These are phyloP conservation scores for Hypomontagnella submonticulosa DNA, from an alignment of 495 filamentous ascomycete species.

Conservation along the genomic window DNA sequence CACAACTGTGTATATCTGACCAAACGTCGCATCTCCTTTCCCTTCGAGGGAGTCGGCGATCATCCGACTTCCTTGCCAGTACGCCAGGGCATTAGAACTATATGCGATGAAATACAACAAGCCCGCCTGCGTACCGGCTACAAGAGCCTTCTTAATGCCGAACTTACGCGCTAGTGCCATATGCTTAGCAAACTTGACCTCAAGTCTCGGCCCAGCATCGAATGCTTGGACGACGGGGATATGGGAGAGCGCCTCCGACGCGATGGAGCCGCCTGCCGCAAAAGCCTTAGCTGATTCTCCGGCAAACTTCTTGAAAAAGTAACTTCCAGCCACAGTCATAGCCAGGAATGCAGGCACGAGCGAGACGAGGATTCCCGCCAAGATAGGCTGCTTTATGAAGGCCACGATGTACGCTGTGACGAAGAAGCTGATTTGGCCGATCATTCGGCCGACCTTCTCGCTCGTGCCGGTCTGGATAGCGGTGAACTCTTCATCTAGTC, in stretches of 20 bases:
- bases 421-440: slow-evolving; percentile 68
- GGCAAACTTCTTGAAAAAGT: slow-evolving; percentile 68
- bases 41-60: slow-evolving; percentile 58
- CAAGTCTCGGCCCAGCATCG: slow-evolving; percentile 54
- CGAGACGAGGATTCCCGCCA: slow-evolving; percentile 63
- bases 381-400: slow-evolving; percentile 64
- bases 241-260: slow-evolving; percentile 55
- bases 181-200: slow-evolving; percentile 62
- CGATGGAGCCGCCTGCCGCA: slow-evolving; percentile 44
- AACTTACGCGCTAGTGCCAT: slow-evolving; percentile 58
- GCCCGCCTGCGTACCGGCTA: slow-evolving; percentile 67
- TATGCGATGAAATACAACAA: slow-evolving; percentile 72
- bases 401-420: slow-evolving; percentile 69
- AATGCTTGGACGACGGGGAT: slow-evolving; percentile 60
- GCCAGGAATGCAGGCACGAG: slow-evolving; percentile 71
- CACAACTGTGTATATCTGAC: slow-evolving; percentile 69
- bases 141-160: slow-evolving; percentile 66
- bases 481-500: slow-evolving; percentile 67
- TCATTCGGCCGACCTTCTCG: slow-evolving; percentile 71
- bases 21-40: slow-evolving; percentile 56
- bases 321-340: slow-evolving; percentile 68
- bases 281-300: slow-evolving; percentile 36
- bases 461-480: slow-evolving; percentile 69
- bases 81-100: slow-evolving; percentile 71
- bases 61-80: slow-evolving; percentile 69